phyloP scores from a whole-genome alignment of 116 monocot genomes.

The Cymodocea nodosa region DNA sequence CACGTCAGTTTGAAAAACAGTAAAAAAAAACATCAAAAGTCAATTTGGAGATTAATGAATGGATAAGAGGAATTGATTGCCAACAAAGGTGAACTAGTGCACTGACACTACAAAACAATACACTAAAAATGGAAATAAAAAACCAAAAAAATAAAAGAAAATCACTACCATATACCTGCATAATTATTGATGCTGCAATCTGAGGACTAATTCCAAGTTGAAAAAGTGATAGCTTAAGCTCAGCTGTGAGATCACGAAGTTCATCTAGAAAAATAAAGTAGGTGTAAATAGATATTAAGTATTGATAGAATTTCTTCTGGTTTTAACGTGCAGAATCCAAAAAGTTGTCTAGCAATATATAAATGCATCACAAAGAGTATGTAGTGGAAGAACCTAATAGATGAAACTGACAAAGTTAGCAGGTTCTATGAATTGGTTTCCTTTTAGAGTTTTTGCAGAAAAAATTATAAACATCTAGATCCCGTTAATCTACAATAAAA shows the following conservation, averaged over 20 bases:
- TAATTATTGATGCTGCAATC: slow-evolving; percentile 90
- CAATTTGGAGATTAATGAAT: too few relatives aligned
- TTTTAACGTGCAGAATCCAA: not conserved
- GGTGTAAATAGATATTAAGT: not conserved
- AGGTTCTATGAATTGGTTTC: too few relatives aligned
- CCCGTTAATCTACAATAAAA: too few relatives aligned
- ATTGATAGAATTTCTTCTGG: not conserved
- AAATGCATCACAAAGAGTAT: not conserved
- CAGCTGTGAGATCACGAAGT: slow-evolving; percentile 80
- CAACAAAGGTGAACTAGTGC: too few relatives aligned
- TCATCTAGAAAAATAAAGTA: slow-evolving; percentile 40
- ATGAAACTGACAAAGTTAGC: too few relatives aligned
- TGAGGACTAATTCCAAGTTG: slow-evolving; percentile 97
- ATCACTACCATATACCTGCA: slow-evolving; percentile 47
- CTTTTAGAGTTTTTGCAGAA: too few relatives aligned
- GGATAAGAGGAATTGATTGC: too few relatives aligned
- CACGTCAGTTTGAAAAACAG: too few relatives aligned
- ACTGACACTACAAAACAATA: too few relatives aligned
- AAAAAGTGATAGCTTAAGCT: slow-evolving; percentile 88
- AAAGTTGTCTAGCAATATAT: not conserved
- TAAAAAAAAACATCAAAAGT: too few relatives aligned
- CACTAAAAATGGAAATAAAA: not conserved
- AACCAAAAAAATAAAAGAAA: not conserved
- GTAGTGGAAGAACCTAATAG: not conserved
- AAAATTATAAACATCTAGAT: too few relatives aligned